phyloP scores from a whole-genome alignment of 2,329 filamentous ascomycete genomes.

The Arthrobotrys pseudoclavata region DNA sequence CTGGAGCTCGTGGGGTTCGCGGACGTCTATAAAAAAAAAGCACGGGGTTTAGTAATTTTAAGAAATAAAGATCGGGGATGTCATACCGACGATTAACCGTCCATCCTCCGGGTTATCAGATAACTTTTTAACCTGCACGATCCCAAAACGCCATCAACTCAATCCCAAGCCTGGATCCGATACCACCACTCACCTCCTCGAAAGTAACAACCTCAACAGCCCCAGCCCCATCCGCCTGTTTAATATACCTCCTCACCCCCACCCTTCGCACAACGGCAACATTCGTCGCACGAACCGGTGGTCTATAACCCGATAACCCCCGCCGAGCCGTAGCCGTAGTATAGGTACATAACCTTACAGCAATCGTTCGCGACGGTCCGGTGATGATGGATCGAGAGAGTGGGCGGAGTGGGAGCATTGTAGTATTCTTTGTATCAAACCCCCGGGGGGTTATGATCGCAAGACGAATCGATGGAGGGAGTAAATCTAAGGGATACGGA shows the following conservation, averaged over 20 bases:
- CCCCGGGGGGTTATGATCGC: no score
- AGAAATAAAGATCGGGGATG: not conserved
- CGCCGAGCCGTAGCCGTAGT: conserved; percentile 3
- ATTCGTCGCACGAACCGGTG: not conserved
- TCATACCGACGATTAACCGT: conserved; percentile 41
- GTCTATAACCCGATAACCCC: conserved; percentile 20
- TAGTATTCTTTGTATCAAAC: not conserved
- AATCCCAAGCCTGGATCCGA: not conserved
- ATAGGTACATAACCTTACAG: conserved; percentile 5
- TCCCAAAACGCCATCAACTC: not conserved
- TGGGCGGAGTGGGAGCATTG: conserved; percentile 41
- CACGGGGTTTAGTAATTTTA: not conserved
- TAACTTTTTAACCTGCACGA: conserved; percentile 22
- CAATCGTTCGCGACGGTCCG: conserved; percentile 24
- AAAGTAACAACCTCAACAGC: conserved; percentile 25
- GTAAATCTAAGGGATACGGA: no score
- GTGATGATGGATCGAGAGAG: conserved; percentile 34
- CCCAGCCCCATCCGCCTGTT: conserved; percentile 10
- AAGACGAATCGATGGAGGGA: no score
- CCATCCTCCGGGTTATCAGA: conserved; percentile 43
- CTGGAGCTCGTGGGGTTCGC: conserved; percentile 78
- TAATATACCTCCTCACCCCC: conserved; percentile 6
- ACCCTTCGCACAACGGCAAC: not conserved
- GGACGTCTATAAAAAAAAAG: conserved; percentile 71
- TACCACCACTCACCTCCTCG: conserved; percentile 16